These are phyloP conservation scores for Aspergillus alliaceus DNA, from an alignment of 2,329 filamentous ascomycete genomes.

Conservation along the genomic window DNA sequence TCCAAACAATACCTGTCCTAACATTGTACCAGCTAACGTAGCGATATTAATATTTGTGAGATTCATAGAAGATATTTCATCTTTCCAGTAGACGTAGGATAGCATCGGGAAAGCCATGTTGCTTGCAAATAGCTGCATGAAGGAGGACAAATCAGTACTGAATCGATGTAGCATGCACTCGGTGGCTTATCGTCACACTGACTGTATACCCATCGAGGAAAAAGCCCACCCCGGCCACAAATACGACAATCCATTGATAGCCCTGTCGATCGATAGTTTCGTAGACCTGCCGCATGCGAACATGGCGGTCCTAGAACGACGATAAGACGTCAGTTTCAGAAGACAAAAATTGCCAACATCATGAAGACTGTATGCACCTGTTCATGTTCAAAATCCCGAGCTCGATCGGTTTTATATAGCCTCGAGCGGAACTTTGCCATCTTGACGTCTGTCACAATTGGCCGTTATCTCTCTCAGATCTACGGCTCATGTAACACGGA, in stretches of 20 bases:
- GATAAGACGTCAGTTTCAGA: background rate
- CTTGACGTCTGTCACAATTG: background rate
- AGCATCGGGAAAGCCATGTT: slow-evolving; percentile 54
- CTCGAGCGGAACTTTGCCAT: slow-evolving; percentile 38
- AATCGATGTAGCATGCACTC: background rate
- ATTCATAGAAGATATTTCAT: slow-evolving; percentile 34
- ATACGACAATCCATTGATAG: slow-evolving; percentile 45
- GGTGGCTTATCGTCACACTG: background rate
- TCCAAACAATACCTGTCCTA: slow-evolving; percentile 51
- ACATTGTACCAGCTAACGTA: slow-evolving; percentile 47
- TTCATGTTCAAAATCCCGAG: slow-evolving; percentile 46
- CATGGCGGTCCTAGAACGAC: slow-evolving; percentile 40
- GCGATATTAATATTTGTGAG: slow-evolving; percentile 47
- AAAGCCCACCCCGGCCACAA: slow-evolving; percentile 52
- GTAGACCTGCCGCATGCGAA: slow-evolving; percentile 46
- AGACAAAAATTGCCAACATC: background rate
- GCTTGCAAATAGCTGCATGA: slow-evolving; percentile 46
- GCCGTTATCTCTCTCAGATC: background rate
- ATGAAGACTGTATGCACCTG: slow-evolving; percentile 28
- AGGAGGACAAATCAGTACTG: background rate
- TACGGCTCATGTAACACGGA: background rate
- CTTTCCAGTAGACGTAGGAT: slow-evolving; percentile 48
- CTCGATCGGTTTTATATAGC: slow-evolving; percentile 46
- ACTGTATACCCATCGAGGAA: slow-evolving; percentile 50
- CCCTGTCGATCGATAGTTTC: slow-evolving; percentile 45